Evolutionary conservation across 2,329 filamentous ascomycete species (phyloP).

Genomic region (Pseudocercospora fuligena): DNA sequence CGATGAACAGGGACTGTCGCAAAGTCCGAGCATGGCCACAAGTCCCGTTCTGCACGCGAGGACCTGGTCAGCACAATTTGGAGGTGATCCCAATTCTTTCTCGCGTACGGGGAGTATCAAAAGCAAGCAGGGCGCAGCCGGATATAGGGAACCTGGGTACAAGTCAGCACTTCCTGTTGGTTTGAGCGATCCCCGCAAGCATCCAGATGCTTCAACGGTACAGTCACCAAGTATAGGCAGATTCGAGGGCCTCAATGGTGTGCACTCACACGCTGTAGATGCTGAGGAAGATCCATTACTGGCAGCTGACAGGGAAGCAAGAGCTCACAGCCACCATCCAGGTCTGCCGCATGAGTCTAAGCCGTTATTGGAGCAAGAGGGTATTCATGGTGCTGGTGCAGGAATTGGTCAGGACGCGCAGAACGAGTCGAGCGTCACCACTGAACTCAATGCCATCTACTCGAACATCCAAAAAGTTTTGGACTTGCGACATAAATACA

Average conservation of each 20-base stretch:
- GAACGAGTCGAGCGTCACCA: conserved; percentile 77
- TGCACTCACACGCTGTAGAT: conserved; percentile 13
- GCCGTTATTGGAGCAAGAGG: conserved; percentile 59
- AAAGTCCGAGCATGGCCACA: conserved; percentile 33
- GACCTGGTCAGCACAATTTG: conserved; percentile 49
- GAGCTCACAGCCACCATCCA: conserved; percentile 57
- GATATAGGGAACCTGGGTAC: conserved; percentile 30
- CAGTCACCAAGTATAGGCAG: conserved; percentile 39
- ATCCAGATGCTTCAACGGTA: conserved; percentile 35
- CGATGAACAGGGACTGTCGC: conserved; percentile 41
- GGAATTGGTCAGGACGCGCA: conserved; percentile 68
- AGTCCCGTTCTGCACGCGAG: conserved; percentile 50
- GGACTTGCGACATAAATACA: conserved; percentile 86
- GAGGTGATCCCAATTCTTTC: conserved; percentile 43
- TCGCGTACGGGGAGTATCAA: conserved; percentile 49
- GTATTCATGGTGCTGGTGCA: conserved; percentile 62
- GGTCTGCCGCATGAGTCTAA: conserved; percentile 61
- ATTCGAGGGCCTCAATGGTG: conserved; percentile 33
- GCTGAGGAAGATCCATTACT: conserved; percentile 38
- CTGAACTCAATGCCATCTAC: conserved; percentile 85
- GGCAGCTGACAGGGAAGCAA: conserved; percentile 55
- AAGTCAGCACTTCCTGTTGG: conserved; percentile 43
- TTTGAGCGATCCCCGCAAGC: conserved; percentile 40
- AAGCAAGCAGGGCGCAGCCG: conserved; percentile 44
- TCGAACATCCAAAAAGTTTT: conserved; percentile 89